Conservation (phyloP, 306 rosid genomes). For the Dryas drummondii region DNA sequence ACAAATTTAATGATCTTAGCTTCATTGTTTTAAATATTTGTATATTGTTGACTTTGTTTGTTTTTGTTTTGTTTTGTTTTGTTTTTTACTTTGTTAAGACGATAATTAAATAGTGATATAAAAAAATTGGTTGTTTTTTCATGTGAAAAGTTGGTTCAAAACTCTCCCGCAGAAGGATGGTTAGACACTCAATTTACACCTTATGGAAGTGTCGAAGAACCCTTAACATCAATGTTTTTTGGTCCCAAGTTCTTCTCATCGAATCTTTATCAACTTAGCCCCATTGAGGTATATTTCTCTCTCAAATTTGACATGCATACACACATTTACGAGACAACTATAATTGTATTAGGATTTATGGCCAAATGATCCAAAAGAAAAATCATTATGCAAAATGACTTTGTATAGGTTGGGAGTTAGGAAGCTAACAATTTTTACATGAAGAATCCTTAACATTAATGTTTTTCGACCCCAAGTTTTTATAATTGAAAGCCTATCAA, state of each 20-base stretch:
- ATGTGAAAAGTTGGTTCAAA: conserved; percentile 26
- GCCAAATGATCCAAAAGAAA: too few species aligned
- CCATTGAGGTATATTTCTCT: conserved; percentile 42
- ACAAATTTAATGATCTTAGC: background rate
- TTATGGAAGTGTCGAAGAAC: conserved; percentile 27
- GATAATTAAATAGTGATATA: background rate
- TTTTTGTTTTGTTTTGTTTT: too few species aligned
- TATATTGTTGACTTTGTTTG: background rate
- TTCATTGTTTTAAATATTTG: background rate
- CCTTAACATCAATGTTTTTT: conserved; percentile 30
- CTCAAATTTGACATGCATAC: too few species aligned
- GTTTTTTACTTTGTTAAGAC: background rate
- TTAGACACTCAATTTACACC: conserved; percentile 35
- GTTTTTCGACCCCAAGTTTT: conserved; percentile 34
- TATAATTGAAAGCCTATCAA: conserved; percentile 42
- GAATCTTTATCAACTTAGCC: conserved; percentile 47
- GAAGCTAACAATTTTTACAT: too few species aligned
- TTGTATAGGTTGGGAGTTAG: too few species aligned
- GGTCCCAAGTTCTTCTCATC: conserved; percentile 37
- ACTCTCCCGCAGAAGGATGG: conserved; percentile 26
- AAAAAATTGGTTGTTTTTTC: background rate
- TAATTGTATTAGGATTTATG: too few species aligned
- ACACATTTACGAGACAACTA: too few species aligned
- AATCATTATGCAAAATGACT: too few species aligned
- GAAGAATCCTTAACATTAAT: conserved; percentile 29